Percentiles rank a stretch among this genome's conserved stretches.
Evolutionary conservation across 306 rosid species (phyloP).

Genomic region (Quercus berberidifolia): DNA sequence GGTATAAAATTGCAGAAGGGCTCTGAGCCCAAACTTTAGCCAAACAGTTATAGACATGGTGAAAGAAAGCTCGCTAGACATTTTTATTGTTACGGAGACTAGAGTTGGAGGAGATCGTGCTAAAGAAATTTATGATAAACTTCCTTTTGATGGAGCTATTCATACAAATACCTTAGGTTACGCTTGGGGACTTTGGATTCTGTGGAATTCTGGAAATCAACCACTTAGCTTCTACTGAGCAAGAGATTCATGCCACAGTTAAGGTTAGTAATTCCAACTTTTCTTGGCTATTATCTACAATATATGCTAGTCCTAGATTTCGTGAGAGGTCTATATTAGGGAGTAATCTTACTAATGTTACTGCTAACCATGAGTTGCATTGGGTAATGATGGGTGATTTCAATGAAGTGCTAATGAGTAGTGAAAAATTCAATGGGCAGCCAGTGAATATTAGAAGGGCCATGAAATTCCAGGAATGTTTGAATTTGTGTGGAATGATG

Average conservation of each 20-base stretch:
- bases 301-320: neutral
- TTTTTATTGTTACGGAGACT: neutral
- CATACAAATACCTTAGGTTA: neutral
- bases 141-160: neutral
- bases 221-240: neutral
- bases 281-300: neutral
- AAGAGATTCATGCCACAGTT: neutral
- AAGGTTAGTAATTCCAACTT: neutral
- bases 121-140: neutral
- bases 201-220: neutral
- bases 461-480: neutral
- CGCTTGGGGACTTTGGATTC: neutral
- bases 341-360: neutral
- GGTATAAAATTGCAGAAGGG: neutral
- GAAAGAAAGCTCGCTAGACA: no score
- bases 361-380: neutral
- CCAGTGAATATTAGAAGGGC: neutral
- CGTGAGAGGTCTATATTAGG: neutral
- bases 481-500: neutral
- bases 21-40: neutral
- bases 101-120: neutral
- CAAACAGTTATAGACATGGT: no score
- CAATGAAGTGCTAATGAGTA: neutral
- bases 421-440: neutral
- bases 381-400: neutral